Evolutionary conservation across 306 rosid species (phyloP), one percentile per base, ranked within the genome.

Genomic region (Cicer pinnatifidum): DNA sequence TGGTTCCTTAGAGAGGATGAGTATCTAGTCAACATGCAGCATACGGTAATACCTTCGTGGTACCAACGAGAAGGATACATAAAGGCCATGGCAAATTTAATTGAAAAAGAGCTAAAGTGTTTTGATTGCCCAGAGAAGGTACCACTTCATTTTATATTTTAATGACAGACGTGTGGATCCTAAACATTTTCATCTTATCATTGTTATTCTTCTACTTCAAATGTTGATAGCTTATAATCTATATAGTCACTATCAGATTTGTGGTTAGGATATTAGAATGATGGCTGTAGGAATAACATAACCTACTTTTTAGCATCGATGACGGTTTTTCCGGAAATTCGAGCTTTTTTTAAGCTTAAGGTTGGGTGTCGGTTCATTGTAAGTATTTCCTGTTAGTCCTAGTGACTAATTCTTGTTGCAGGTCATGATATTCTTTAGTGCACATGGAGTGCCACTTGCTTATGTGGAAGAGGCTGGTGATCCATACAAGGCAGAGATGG

Each of bases 401-500:
- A 61, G 33, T 71, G 63, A 47, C 69, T 61, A 76, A 83, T 78
- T 67, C 78, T 16, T 35, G 10, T 80, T 69, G 67, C 84, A 90
- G 96, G 91, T 88, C 48, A 87, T 90, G 89, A 80, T 93, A 84
- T 93, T 93, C 88, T 93, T 93, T 78, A 93, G 98, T 58, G 98
- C 98, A 6, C 98, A 93, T 66, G 98, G 98, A 57, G 98, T 93
- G 57, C 98, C 98, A 1, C 91, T 93, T 82, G 98, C 98, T 61
- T 93, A 93, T 78, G 98, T 93, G 66, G 98, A 93, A 85, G 96
- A 90, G 83, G 98, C 98, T 28, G 98, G 98, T 58, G 98, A 93
- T 84, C 98, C 98, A 44, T 93, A 93, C 84, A 93, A 93, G 84
- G 92, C 97, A 56, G 98, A 93, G 86, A 93, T 93, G 98, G 98